Percentiles rank a stretch among this genome's conserved stretches.
These are phyloP conservation scores for Daldinia eschscholtzii DNA, from an alignment of 2,329 filamentous ascomycete species.

Conservation along the genomic window DNA sequence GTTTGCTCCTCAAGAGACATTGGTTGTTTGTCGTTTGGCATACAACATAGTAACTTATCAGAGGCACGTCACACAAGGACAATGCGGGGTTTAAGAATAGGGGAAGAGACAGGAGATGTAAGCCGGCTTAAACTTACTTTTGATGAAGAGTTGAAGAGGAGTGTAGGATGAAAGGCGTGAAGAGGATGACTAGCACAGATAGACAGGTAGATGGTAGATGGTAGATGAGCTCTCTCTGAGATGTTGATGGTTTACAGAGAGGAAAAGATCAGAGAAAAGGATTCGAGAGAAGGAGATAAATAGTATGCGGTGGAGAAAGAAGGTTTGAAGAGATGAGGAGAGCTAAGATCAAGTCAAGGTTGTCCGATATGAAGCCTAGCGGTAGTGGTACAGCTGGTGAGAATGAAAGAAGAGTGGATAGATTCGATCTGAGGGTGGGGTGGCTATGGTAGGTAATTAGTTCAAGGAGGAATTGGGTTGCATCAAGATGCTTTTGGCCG, in stretches of 20 bases:
- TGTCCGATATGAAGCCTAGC: conserved; percentile 34
- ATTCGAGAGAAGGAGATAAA: conserved; percentile 13
- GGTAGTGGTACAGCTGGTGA: conserved; percentile 32
- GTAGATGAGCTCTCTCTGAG: conserved; percentile 21
- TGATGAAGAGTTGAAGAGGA: conserved; percentile 17
- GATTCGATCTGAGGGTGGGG: conserved; percentile 29
- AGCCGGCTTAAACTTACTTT: conserved; percentile 35
- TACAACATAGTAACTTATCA: conserved; percentile 16
- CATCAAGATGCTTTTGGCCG: conserved; percentile 38
- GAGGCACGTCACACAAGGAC: conserved; percentile 34
- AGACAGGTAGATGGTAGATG: conserved; percentile 13
- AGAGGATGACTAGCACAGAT: conserved; percentile 14
- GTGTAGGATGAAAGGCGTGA: conserved; percentile 8
- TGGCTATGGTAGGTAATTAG: conserved; percentile 31
- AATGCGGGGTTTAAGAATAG: conserved; percentile 33
- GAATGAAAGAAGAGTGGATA: conserved; percentile 33
- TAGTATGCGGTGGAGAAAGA: conserved; percentile 15
- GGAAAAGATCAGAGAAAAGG: conserved; percentile 15
- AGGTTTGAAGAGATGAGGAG: conserved; percentile 20
- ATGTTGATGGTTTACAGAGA: conserved; percentile 21
- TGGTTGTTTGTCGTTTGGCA: conserved; percentile 31
- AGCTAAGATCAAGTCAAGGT: conserved; percentile 32
- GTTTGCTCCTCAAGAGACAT: background rate
- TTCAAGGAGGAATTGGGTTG: conserved; percentile 42
- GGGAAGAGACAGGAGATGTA: background rate